These are phyloP conservation scores for Citrullus colocynthis DNA, from an alignment of 306 rosid genomes.

Conservation along the genomic window DNA sequence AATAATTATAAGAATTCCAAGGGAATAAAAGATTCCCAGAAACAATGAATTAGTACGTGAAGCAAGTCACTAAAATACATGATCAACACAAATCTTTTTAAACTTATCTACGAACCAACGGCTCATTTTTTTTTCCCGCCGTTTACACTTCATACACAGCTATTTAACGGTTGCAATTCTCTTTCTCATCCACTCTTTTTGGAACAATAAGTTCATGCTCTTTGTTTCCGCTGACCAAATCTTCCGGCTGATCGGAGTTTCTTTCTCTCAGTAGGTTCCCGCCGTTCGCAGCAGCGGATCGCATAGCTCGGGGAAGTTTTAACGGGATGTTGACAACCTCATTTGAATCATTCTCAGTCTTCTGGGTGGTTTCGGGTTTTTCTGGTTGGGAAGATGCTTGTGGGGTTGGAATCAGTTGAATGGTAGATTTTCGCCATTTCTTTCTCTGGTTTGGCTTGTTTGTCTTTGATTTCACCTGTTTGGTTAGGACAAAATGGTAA, in stretches of 20 bases:
- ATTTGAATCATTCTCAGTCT: conserved; percentile 8
- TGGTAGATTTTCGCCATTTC: conserved; percentile 55
- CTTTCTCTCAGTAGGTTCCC: conserved; percentile 47
- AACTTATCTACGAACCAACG: neutral
- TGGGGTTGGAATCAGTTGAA: conserved; percentile 44
- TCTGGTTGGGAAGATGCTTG: conserved; percentile 34
- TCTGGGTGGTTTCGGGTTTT: conserved; percentile 14
- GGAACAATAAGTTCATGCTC: conserved; percentile 29
- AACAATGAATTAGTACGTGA: neutral
- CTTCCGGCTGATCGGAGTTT: conserved; percentile 44
- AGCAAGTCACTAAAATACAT: neutral
- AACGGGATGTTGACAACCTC: conserved; percentile 32
- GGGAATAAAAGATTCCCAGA: neutral
- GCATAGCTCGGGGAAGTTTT: conserved; percentile 49
- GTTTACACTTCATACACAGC: neutral
- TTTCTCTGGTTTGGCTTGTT: conserved; percentile 51
- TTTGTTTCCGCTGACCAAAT: conserved; percentile 27
- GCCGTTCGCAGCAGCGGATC: conserved; percentile 29
- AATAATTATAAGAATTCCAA: neutral
- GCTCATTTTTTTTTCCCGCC: neutral
- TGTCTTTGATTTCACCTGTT: conserved; percentile 53
- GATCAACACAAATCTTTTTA: neutral
- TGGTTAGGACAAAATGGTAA: neutral
- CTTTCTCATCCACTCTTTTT: conserved; percentile 63
- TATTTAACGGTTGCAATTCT: conserved; percentile 45